Conservation (phyloP, 805 yeast genomes). For the Lipomyces starkeyi region DNA sequence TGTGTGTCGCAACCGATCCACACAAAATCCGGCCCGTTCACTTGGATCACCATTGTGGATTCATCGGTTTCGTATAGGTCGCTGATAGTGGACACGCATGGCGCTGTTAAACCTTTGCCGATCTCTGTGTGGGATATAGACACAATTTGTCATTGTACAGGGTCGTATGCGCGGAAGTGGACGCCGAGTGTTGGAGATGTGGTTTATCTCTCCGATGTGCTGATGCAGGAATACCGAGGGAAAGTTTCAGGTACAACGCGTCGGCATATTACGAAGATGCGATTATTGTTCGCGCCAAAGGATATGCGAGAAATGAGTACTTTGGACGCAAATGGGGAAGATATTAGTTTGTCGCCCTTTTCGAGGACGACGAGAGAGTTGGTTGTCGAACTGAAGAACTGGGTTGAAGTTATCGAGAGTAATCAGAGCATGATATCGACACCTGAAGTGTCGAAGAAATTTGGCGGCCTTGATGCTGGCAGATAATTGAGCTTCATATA, state of each 20-base stretch:
- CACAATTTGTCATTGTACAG: not conserved
- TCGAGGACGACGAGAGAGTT: conserved; percentile 1
- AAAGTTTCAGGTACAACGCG: conserved; percentile 16
- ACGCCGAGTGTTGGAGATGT: conserved; percentile 17
- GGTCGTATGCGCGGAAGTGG: not conserved
- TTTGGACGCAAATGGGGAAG: not conserved
- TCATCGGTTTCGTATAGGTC: conserved; percentile 14
- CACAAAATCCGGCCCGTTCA: conserved; percentile 12
- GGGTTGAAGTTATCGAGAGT: conserved; percentile 16
- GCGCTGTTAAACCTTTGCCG: conserved; percentile 9
- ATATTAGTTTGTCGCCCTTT: not conserved
- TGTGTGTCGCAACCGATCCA: conserved; percentile 6
- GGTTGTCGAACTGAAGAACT: conserved; percentile 14
- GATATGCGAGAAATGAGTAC: not conserved
- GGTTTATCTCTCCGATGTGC: conserved; percentile 15
- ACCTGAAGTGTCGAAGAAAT: not conserved
- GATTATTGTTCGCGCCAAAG: conserved; percentile 4
- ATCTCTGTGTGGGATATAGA: conserved; percentile 19
- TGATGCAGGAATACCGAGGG: not conserved
- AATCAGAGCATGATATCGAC: conserved; percentile 16
- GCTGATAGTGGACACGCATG: not conserved
- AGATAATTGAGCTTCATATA: no score
- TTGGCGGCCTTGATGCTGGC: not conserved
- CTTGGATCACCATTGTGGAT: conserved; percentile 19
- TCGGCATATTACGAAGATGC: conserved; percentile 3